Conservation (phyloP, 1,284 basidiomycete genomes). For the Wallemia mellicola region DNA sequence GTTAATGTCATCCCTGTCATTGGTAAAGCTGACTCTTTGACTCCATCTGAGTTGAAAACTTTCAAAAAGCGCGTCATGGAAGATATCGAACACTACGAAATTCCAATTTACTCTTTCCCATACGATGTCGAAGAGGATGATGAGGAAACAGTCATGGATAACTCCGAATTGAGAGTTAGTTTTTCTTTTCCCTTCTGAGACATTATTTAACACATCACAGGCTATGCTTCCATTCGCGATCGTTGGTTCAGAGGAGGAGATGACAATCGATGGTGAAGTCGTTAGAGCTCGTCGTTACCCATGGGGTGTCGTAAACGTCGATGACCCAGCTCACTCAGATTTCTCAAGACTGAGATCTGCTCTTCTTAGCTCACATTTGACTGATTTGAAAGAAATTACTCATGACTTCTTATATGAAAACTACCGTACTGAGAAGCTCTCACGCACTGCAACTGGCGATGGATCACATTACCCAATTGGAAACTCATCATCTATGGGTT, state of each 20-base stretch:
- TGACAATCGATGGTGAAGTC: slow-evolving; percentile 67
- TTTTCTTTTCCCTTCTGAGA: slow-evolving; percentile 3
- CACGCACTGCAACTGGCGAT: slow-evolving; percentile 46
- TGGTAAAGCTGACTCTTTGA: slow-evolving; percentile 87
- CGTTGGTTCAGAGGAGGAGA: slow-evolving; percentile 87
- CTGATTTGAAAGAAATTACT: slow-evolving; percentile 70
- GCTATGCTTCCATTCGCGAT: slow-evolving; percentile 84
- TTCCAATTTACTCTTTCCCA: slow-evolving; percentile 98
- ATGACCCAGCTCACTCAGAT: slow-evolving; percentile 95
- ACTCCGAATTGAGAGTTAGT: slow-evolving; percentile 60
- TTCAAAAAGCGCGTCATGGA: slow-evolving; percentile 99
- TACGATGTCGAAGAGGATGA: slow-evolving; percentile 98
- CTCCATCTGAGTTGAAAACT: slow-evolving; percentile 57
- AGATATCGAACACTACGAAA: slow-evolving; percentile 93
- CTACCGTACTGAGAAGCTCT: slow-evolving; percentile 94
- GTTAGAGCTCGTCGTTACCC: slow-evolving; percentile 79
- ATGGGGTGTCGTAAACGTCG: slow-evolving; percentile 94
- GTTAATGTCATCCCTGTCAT: slow-evolving; percentile 98
- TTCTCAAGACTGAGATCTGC: slow-evolving; percentile 75
- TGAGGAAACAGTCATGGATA: slow-evolving; percentile 93
- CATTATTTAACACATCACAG: slow-evolving; percentile 16
- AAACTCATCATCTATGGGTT: slow-evolving; percentile 51
- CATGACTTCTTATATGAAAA: slow-evolving; percentile 79
- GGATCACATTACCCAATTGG: slow-evolving; percentile 16
- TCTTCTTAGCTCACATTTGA: slow-evolving; percentile 74